phyloP scores from a whole-genome alignment of 83 land plant genomes.

The Larix sibirica region DNA sequence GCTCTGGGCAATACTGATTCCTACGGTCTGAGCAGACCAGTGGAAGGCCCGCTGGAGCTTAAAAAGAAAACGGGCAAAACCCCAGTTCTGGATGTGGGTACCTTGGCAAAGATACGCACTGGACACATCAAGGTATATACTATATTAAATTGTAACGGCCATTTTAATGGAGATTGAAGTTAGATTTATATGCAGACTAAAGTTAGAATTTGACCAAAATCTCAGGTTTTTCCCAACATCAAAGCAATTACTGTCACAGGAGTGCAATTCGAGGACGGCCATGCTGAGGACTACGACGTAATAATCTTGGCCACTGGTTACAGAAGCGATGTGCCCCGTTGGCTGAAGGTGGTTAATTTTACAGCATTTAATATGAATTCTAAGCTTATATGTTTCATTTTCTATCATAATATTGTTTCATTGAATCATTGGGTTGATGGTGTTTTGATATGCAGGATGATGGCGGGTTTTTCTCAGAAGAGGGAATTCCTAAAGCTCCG shows the following conservation, averaged over 20 bases:
- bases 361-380: neutral
- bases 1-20: slow-evolving; percentile 40
- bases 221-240: slow-evolving; percentile 20
- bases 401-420: neutral
- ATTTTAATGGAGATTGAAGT: no score
- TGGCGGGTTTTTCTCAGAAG: neutral
- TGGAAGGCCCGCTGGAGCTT: slow-evolving; percentile 57
- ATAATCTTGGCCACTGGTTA: slow-evolving; percentile 71
- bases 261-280: slow-evolving; percentile 37
- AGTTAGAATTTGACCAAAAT: no score
- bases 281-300: slow-evolving; percentile 32
- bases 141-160: no score
- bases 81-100: slow-evolving; percentile 72
- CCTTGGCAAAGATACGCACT: slow-evolving; percentile 45
- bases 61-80: slow-evolving; percentile 59
- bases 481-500: neutral
- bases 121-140: slow-evolving; percentile 20
- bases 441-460: neutral
- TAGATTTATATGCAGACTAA: no score
- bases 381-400: neutral
- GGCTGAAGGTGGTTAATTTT: slow-evolving; percentile 42
- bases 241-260: slow-evolving; percentile 19
- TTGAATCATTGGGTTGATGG: neutral
- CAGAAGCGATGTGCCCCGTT: slow-evolving; percentile 34
- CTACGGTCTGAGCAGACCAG: slow-evolving; percentile 54